Evolutionary conservation across 768 basidiomycete species (phyloP).

Genomic region (Tricholoma sp.): DNA sequence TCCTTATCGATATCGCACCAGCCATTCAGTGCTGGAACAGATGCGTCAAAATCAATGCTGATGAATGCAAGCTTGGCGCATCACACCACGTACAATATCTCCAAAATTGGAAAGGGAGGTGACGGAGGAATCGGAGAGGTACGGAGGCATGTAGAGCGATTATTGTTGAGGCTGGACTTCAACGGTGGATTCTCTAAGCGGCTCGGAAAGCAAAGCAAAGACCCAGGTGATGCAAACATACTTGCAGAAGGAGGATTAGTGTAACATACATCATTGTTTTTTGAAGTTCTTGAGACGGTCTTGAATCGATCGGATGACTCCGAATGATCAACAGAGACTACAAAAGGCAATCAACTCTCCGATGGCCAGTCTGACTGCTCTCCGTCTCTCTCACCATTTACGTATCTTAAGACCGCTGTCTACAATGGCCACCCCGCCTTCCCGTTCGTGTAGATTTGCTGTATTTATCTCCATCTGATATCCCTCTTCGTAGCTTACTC

Average conservation of each 20-base stretch:
- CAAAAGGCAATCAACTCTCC: not conserved
- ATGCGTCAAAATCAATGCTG: conserved; percentile 67
- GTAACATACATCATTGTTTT: conserved; percentile 2
- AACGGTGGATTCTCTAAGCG: conserved; percentile 66
- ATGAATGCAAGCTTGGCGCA: conserved; percentile 54
- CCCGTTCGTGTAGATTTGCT: conserved; percentile 20
- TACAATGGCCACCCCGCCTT: conserved; percentile 43
- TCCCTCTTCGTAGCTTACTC: conserved; percentile 48
- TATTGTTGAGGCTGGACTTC: conserved; percentile 80
- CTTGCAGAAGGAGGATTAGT: conserved; percentile 36
- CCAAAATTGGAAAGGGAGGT: conserved; percentile 42
- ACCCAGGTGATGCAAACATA: conserved; percentile 27
- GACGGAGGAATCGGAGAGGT: conserved; percentile 61
- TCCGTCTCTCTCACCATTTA: conserved; percentile 56
- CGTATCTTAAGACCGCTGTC: conserved; percentile 47
- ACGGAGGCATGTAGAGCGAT: conserved; percentile 74
- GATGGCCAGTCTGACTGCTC: not conserved
- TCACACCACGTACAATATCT: conserved; percentile 49
- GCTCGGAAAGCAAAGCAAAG: conserved; percentile 23
- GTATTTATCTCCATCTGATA: conserved; percentile 11
- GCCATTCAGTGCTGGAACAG: conserved; percentile 54
- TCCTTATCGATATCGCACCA: conserved; percentile 74
- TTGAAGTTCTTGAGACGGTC: not conserved
- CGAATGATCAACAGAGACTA: not conserved
- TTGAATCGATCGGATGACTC: not conserved